Conservation (phyloP, 768 basidiomycete species). For the Suillus discolor region DNA sequence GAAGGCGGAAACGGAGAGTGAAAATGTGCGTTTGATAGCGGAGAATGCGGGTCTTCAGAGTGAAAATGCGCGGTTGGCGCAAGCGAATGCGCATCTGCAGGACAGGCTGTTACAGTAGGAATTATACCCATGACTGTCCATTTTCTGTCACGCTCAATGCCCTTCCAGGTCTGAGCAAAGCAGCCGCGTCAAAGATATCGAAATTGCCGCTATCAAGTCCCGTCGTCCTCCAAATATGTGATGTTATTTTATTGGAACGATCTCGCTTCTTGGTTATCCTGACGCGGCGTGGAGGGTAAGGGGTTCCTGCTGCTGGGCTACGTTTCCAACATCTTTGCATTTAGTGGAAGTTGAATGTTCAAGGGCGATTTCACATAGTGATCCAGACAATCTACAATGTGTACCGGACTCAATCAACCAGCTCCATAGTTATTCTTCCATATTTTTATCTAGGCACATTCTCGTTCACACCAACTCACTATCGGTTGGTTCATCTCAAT, state of each 20-base stretch:
- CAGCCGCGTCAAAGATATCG: slow-evolving; percentile 15
- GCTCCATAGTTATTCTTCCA: slow-evolving; percentile 1
- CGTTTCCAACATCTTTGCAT: slow-evolving; percentile 1
- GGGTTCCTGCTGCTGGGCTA: not conserved
- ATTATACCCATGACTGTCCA: not conserved
- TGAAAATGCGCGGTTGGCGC: slow-evolving; percentile 20
- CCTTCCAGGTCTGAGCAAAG: not conserved
- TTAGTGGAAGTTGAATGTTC: not conserved
- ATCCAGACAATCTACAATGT: not conserved
- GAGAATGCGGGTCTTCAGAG: slow-evolving; percentile 16
- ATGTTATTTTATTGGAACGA: not conserved
- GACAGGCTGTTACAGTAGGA: slow-evolving; percentile 3
- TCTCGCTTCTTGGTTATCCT: not conserved
- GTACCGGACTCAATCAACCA: not conserved
- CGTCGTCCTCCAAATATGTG: slow-evolving; percentile 1
- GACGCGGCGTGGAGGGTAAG: not conserved
- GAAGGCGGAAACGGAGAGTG: not conserved
- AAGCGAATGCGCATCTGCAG: slow-evolving; percentile 12
- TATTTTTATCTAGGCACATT: slow-evolving; percentile 6
- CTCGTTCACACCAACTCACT: not conserved
- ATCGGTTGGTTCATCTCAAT: slow-evolving; percentile 2
- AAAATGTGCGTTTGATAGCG: not conserved
- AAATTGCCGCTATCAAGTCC: slow-evolving; percentile 8
- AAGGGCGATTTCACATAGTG: slow-evolving; percentile 1
- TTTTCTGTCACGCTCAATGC: not conserved